A percentile compares a stretch with the other conserved stretches of the same genome.
Conservation (phyloP, 768 basidiomycete genomes). For the Calocera viscosa region DNA sequence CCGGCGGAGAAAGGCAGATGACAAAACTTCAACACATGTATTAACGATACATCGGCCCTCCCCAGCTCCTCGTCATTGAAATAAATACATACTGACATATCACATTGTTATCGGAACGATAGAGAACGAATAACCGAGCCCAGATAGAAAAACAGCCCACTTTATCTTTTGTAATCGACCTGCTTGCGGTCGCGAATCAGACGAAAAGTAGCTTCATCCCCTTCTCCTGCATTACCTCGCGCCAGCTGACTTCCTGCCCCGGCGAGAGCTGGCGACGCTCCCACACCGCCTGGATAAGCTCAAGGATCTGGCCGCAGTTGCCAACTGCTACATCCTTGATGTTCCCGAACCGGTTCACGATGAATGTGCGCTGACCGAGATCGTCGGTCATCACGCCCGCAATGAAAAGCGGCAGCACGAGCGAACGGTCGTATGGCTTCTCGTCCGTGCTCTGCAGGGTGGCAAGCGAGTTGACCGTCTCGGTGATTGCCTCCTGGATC, state of each 20-base stretch:
- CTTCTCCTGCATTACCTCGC: conserved; percentile 44
- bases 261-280: conserved; percentile 40
- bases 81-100: conserved; percentile 2
- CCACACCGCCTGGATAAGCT: conserved; percentile 59
- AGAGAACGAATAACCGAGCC: neutral
- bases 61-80: neutral
- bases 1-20: neutral
- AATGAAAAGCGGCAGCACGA: conserved; percentile 62
- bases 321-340: conserved; percentile 44
- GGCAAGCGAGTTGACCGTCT: conserved; percentile 32
- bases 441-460: conserved; percentile 31
- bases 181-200: conserved; percentile 24
- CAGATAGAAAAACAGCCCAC: neutral
- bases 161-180: neutral
- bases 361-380: conserved; percentile 41
- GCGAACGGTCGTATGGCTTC: conserved; percentile 47
- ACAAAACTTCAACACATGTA: neutral
- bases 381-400: conserved; percentile 64
- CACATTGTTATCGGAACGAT: neutral
- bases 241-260: conserved; percentile 38
- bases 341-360: conserved; percentile 43
- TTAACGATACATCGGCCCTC: neutral
- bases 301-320: conserved; percentile 44
- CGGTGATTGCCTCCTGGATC: conserved; percentile 46
- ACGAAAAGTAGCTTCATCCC: conserved; percentile 41